Conservation (phyloP, 495 filamentous ascomycete genomes). For the Podospora sp. region DNA sequence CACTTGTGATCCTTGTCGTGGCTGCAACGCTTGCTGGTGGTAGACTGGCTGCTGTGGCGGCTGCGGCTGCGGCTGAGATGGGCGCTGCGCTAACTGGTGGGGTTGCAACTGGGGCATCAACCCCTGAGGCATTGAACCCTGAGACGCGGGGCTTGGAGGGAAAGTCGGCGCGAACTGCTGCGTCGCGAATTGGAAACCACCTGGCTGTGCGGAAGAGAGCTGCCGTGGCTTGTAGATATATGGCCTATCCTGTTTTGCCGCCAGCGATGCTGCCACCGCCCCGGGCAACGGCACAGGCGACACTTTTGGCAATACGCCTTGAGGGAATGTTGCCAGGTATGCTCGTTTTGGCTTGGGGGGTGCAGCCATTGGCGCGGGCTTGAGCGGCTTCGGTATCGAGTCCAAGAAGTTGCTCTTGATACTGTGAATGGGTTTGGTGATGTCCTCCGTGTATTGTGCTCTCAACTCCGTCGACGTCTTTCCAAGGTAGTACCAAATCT, state of each 20-base stretch:
- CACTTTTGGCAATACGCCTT: conserved; percentile 6
- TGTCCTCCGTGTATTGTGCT: conserved; percentile 88
- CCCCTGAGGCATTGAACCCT: conserved; percentile 10
- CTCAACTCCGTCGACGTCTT: conserved; percentile 86
- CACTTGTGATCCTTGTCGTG: conserved; percentile 4
- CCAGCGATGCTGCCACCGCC: background rate
- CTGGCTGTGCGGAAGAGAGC: conserved; percentile 35
- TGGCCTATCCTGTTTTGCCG: conserved; percentile 45
- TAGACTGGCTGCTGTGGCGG: background rate
- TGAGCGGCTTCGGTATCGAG: conserved; percentile 55
- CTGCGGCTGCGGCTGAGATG: conserved; percentile 10
- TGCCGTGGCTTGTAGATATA: conserved; percentile 59
- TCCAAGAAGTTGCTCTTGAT: conserved; percentile 65
- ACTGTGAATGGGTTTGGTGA: conserved; percentile 56
- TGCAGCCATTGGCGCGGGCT: conserved; percentile 31
- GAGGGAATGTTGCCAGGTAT: conserved; percentile 22
- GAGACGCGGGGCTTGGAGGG: background rate
- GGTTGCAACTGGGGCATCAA: conserved; percentile 18
- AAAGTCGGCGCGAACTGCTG: conserved; percentile 45
- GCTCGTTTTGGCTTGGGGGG: conserved; percentile 27
- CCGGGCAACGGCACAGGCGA: conserved; percentile 11
- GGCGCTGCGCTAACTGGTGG: conserved; percentile 21
- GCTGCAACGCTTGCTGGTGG: conserved; percentile 18
- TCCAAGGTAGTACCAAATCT: conserved; percentile 90
- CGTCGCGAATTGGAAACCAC: conserved; percentile 37